phyloP scores from a whole-genome alignment of 169 alveolate species.

The Plasmodium inui region DNA sequence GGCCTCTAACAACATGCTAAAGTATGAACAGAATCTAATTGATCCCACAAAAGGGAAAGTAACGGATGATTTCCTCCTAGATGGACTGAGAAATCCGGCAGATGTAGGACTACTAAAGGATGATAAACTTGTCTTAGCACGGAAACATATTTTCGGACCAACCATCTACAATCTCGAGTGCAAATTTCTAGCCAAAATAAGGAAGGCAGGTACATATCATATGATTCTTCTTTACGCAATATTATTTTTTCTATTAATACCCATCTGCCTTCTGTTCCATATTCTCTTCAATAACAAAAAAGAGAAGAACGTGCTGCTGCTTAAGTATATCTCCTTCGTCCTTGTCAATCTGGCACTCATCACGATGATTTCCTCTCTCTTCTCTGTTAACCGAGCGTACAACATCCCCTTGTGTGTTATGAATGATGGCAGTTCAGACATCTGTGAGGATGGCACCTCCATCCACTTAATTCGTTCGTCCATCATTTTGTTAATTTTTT shows the following conservation, averaged over 20 bases:
- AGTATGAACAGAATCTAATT: background rate
- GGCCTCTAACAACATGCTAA: constrained; percentile 1
- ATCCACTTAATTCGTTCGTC: constrained; percentile 33
- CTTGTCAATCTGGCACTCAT: constrained; percentile 47
- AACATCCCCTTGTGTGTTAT: constrained; percentile 73
- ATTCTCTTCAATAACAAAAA: constrained; percentile 10
- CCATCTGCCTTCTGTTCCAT: constrained; percentile 1
- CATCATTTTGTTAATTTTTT: constrained; percentile 43
- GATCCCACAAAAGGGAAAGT: background rate
- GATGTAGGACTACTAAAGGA: constrained; percentile 67
- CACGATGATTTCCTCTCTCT: constrained; percentile 42
- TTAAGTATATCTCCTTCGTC: constrained; percentile 44
- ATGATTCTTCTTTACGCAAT: constrained; percentile 36
- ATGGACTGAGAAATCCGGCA: constrained; percentile 41
- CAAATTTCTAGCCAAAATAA: constrained; percentile 45
- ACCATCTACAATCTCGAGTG: constrained; percentile 72
- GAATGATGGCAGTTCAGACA: constrained; percentile 74
- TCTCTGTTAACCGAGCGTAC: constrained; percentile 40
- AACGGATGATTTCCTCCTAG: background rate
- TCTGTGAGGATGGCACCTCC: constrained; percentile 53
- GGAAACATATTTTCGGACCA: constrained; percentile 65
- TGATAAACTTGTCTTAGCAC: constrained; percentile 18
- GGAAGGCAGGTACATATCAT: constrained; percentile 55
- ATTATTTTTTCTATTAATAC: constrained; percentile 34
- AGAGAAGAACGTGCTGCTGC: background rate